phyloP scores from a whole-genome alignment of 305 asterid species.

The Plantago lanceolata region DNA sequence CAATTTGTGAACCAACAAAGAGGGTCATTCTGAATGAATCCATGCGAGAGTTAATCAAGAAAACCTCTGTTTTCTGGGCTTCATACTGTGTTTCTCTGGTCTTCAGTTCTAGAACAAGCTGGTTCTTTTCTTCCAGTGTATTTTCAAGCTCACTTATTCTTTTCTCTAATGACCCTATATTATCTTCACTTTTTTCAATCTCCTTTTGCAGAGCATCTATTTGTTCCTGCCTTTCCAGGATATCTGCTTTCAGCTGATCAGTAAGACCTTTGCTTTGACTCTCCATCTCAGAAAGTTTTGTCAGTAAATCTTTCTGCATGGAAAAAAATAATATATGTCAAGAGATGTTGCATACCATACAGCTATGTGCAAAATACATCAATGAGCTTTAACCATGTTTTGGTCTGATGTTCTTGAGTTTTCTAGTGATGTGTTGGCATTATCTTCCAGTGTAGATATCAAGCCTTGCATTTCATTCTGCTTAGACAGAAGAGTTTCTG shows the following conservation, averaged over 20 bases:
- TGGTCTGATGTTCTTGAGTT: conserved; percentile 57
- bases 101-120: conserved; percentile 54
- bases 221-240: conserved; percentile 63
- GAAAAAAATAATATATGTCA: conserved; percentile 29
- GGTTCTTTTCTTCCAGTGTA: conserved; percentile 60
- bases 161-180: conserved; percentile 48
- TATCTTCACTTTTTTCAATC: conserved; percentile 52
- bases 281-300: conserved; percentile 64
- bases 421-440: conserved; percentile 49
- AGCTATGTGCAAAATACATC: conserved; percentile 26
- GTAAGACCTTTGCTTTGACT: conserved; percentile 45
- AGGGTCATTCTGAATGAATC: conserved; percentile 17
- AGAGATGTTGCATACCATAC: conserved; percentile 20
- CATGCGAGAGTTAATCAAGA: conserved; percentile 21
- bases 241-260: conserved; percentile 55
- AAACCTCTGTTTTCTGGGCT: conserved; percentile 74
- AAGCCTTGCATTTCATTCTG: conserved; percentile 58
- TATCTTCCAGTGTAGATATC: conserved; percentile 57
- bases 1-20: conserved; percentile 21
- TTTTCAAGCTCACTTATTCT: conserved; percentile 49
- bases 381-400: conserved; percentile 56
- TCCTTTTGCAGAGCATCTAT: conserved; percentile 48
- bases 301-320: conserved; percentile 71
- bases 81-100: conserved; percentile 55
- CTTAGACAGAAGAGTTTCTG: conserved; percentile 51